phyloP scores from a whole-genome alignment of 2,329 filamentous ascomycete genomes.

The Trichophyton verrucosum region DNA sequence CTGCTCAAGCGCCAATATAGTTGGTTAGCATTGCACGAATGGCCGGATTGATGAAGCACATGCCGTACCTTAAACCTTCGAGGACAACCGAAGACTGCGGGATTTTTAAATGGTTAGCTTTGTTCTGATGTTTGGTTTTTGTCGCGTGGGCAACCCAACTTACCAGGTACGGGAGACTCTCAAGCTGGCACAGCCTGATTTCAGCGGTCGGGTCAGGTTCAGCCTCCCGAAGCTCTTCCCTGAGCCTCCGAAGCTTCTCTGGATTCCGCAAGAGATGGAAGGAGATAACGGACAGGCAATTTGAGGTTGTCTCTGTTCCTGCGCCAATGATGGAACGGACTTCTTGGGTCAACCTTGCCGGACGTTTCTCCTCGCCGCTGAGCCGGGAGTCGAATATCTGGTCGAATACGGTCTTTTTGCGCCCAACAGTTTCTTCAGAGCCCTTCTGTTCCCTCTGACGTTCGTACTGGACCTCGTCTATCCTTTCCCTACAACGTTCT shows the following conservation, averaged over 20 bases:
- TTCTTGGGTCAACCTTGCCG: constrained; percentile 24
- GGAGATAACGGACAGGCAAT: constrained; percentile 16
- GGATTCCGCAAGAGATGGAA: constrained; percentile 12
- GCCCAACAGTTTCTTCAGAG: neutral
- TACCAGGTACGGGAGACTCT: constrained; percentile 13
- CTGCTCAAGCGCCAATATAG: neutral
- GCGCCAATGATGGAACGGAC: constrained; percentile 22
- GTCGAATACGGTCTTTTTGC: constrained; percentile 21
- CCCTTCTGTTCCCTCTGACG: neutral
- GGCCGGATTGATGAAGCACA: neutral
- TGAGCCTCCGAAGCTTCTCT: constrained; percentile 5
- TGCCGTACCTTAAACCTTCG: constrained; percentile 13
- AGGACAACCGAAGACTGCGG: constrained; percentile 13
- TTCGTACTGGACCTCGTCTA: constrained; percentile 3
- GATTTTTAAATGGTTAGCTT: neutral
- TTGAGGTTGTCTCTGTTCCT: constrained; percentile 26
- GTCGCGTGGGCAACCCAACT: neutral
- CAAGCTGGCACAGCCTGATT: constrained; percentile 6
- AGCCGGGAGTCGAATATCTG: constrained; percentile 23
- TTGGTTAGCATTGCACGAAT: neutral
- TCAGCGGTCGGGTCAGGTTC: neutral
- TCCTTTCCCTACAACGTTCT: constrained; percentile 6
- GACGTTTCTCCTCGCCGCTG: constrained; percentile 26
- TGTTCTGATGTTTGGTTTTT: neutral
- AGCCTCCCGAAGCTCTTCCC: constrained; percentile 4